Base-by-base conservation (phyloP, 2,329 filamentous ascomycete species). In the Cytospora piceicola region DNA sequence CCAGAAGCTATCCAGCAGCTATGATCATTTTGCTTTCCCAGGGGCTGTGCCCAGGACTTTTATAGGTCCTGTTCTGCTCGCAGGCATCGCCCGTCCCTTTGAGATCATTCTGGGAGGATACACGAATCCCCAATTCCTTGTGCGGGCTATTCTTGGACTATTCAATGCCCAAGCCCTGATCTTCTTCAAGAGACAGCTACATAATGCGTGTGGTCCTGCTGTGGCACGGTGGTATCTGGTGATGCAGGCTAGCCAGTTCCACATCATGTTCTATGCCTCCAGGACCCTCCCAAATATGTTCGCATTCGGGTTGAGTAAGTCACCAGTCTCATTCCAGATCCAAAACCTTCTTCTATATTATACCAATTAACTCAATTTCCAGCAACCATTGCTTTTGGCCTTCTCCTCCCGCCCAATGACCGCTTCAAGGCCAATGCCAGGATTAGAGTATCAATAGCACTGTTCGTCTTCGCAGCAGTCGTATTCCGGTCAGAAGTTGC, bases 261-360 rank as follows among this genome's bases (percentile, higher is more conserved):
- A 99, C 78, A 80, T 96, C 68, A 84, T 95, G 68, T 99, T 93
- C 78, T 99, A 99, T 80, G 90, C 94, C 17, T 95, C 93, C 20
- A 85, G 95, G 67, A 95, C 93, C 2, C 80, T 99, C 70, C 95
- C 95, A 2, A 99, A 99, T 76, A 97, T 96, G 90, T 96, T 97
- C 78, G 94, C 95, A 24, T 95, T 98, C 79, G 87, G 88, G 12
- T 79, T 97, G 66, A 92, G 90, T 94, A 81, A 77, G 89, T 83
- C 42, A 30, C 5, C 30, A n/a, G 4, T 22, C 51, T 51, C 12
- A 42, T 8, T 6, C 22, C 22, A 9, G 17, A 49, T 46, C 2
- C 7, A 17, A 15, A 14, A 51, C 7, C 20, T 14, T 24, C 12
- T 4, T 27, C 12, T 4, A 22, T 29, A 30, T 12, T 4, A 22